These are phyloP conservation scores for Backusella tarrabulga DNA, from an alignment of 192 early-diverging fungal species.

Conservation along the genomic window DNA sequence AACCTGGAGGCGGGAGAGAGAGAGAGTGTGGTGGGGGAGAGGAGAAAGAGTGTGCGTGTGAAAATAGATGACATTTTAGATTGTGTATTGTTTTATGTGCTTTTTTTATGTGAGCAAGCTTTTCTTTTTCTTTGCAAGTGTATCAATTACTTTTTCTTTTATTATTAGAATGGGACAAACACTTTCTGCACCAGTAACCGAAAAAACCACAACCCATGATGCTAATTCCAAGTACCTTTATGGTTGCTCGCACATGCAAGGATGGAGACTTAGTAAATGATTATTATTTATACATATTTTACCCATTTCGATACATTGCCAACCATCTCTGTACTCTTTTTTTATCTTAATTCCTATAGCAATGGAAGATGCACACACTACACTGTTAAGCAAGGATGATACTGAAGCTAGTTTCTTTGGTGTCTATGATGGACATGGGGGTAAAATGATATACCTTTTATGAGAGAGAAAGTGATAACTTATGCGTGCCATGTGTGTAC, in stretches of 20 bases:
- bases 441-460: constrained; percentile 36
- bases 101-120: background rate
- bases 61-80: background rate
- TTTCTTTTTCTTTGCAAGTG: background rate
- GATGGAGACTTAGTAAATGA: constrained; percentile 85
- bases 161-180: constrained; percentile 86
- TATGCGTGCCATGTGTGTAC: background rate
- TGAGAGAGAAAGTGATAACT: background rate
- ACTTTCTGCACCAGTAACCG: constrained; percentile 88
- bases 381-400: constrained; percentile 68
- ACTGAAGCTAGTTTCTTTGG: constrained; percentile 84
- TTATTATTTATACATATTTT: background rate
- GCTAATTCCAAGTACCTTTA: constrained; percentile 78
- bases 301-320: background rate
- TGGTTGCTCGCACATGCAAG: constrained; percentile 95
- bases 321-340: background rate
- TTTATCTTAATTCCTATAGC: constrained; percentile 40
- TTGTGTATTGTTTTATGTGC: background rate
- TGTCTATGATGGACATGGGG: constrained; percentile 97
- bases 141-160: background rate
- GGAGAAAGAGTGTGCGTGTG: background rate
- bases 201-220: constrained; percentile 80
- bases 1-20: background rate
- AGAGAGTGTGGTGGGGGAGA: background rate
- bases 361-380: constrained; percentile 99